Conservation (phyloP, 495 filamentous ascomycete genomes). For the Talaromyces thailandensis region DNA sequence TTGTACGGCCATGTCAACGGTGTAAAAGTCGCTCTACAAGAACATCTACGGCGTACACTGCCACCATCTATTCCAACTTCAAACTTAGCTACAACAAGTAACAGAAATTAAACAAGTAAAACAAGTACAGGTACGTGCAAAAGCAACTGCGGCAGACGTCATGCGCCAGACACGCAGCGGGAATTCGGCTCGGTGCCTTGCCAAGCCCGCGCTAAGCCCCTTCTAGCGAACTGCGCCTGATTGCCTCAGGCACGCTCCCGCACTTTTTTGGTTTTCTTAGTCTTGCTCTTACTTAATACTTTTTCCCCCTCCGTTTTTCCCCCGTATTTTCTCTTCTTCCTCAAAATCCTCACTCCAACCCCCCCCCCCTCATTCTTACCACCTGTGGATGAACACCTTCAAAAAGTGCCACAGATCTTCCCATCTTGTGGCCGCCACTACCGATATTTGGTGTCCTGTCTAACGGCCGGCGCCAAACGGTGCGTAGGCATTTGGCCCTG, state of each 20-base stretch:
- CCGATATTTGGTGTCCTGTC: constrained; percentile 48
- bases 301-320: constrained; percentile 8
- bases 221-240: neutral
- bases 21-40: neutral
- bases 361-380: constrained; percentile 22
- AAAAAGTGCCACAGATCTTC: constrained; percentile 35
- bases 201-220: neutral
- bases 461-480: constrained; percentile 48
- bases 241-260: neutral
- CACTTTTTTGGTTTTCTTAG: neutral
- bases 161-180: neutral
- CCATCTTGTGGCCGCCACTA: constrained; percentile 42
- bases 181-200: neutral
- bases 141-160: neutral
- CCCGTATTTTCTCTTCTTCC: constrained; percentile 31
- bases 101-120: neutral
- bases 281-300: constrained; percentile 5
- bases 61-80: neutral
- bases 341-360: constrained; percentile 16
- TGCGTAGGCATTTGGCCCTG: constrained; percentile 44
- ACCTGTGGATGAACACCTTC: constrained; percentile 37
- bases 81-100: neutral
- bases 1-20: neutral
- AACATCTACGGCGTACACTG: too few relatives aligned
- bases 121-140: neutral